A percentile compares a stretch with the other conserved stretches of the same genome.
phyloP scores from a whole-genome alignment of 257 asterid genomes.

The Salvia miltiorrhiza region DNA sequence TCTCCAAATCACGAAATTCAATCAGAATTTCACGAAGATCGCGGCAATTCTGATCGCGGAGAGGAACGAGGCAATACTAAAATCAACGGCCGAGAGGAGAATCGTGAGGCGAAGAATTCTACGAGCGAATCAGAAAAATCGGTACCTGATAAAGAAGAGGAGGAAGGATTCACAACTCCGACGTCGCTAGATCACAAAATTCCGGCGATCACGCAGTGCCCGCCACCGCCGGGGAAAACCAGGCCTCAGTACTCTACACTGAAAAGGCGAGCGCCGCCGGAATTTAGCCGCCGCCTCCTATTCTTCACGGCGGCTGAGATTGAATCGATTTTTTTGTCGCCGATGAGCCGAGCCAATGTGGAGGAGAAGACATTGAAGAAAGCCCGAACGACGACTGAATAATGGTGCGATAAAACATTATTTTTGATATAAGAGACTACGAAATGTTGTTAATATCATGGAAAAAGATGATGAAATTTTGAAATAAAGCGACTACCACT shows the following conservation, averaged over 20 bases:
- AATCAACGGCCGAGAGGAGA: not conserved
- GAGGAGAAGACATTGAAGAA: conserved; percentile 28
- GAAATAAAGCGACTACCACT: not conserved
- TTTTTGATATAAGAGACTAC: not conserved
- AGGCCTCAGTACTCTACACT: conserved; percentile 9
- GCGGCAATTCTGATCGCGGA: conserved; percentile 1
- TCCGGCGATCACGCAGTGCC: conserved; percentile 46
- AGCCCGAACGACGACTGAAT: conserved; percentile 23
- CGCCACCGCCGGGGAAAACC: conserved; percentile 55
- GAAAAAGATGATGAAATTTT: not conserved
- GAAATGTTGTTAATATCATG: not conserved
- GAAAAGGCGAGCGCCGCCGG: conserved; percentile 28
- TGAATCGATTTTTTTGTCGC: conserved; percentile 28
- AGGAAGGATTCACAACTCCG: conserved; percentile 56
- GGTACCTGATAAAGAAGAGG: conserved; percentile 24
- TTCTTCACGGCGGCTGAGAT: conserved; percentile 28
- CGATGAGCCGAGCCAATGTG: not conserved
- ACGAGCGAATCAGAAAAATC: conserved; percentile 14
- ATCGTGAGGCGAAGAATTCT: not conserved
- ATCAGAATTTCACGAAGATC: not conserved
- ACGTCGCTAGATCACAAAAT: conserved; percentile 47
- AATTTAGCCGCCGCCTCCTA: conserved; percentile 21
- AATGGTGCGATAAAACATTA: not conserved
- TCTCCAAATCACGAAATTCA: not conserved
- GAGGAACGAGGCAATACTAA: not conserved